phyloP scores from a whole-genome alignment of 306 rosid genomes.

The Prunus salicina region DNA sequence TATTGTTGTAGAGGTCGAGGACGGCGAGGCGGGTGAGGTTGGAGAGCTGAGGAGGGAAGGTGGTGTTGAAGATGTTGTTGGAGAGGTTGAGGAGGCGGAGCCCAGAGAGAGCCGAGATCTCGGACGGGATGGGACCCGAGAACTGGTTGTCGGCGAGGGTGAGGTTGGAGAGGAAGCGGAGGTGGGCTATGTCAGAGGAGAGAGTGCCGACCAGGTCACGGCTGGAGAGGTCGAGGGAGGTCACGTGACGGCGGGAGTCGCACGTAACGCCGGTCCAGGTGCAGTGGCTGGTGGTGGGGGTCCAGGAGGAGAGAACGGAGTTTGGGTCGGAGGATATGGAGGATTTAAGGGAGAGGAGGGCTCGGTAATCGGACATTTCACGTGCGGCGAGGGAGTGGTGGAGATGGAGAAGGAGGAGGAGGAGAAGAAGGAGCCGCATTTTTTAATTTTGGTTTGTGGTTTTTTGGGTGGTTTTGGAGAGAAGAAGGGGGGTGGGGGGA shows the following conservation, averaged over 20 bases:
- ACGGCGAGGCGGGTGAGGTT: slow-evolving; percentile 49
- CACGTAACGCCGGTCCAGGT: slow-evolving; percentile 68
- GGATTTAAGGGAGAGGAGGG: slow-evolving; percentile 62
- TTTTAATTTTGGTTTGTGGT: not conserved
- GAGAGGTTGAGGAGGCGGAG: slow-evolving; percentile 74
- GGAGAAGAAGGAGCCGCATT: slow-evolving; percentile 38
- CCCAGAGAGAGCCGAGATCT: slow-evolving; percentile 47
- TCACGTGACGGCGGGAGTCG: slow-evolving; percentile 64
- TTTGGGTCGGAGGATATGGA: slow-evolving; percentile 51
- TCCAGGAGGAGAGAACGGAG: slow-evolving; percentile 64
- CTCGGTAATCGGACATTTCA: slow-evolving; percentile 47
- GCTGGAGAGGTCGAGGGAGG: slow-evolving; percentile 55
- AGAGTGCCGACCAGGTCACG: slow-evolving; percentile 59
- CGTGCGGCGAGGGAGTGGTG: slow-evolving; percentile 15
- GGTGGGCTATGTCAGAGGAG: slow-evolving; percentile 47
- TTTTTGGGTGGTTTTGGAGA: not conserved
- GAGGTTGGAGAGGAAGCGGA: slow-evolving; percentile 54
- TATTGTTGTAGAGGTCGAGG: slow-evolving; percentile 83
- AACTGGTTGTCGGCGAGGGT: slow-evolving; percentile 51
- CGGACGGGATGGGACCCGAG: slow-evolving; percentile 63
- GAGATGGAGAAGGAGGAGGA: slow-evolving; percentile 27
- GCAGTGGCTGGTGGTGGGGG: slow-evolving; percentile 52
- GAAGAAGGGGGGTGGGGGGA: not conserved
- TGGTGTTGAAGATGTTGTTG: slow-evolving; percentile 65
- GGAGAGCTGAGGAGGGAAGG: slow-evolving; percentile 60